Base-by-base conservation (phyloP, 2,329 filamentous ascomycete species). In the Botrytis porri region DNA sequence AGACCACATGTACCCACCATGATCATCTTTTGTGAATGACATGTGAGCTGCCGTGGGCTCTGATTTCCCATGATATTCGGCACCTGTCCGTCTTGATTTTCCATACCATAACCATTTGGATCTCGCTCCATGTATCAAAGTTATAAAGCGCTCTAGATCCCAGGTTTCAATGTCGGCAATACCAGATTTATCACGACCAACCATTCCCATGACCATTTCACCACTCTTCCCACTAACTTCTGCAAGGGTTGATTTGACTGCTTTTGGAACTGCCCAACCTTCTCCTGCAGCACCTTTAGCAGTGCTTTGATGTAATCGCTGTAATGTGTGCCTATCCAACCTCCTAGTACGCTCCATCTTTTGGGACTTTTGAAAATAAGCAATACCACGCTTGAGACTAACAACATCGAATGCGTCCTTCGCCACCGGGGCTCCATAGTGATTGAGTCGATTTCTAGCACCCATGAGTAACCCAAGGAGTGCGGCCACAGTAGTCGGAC, bases 41-140 rank as follows among this genome's bases (percentile, higher is more conserved):
- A 86, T 82, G 61, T 83, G 83, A 35, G 80, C 79, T 73, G 85
- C 80, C 25, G 88, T 86, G 20, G 85, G 82, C 18, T 83, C 80
- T 4, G 84, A 82, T 65, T 83, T 84, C 7, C 86, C 85, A 74
- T 76, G 76, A 65, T 83, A 82, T n/a, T 84, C 82, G 3, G 82
- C 78, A 2, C 81, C 81, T 4, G 84, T 87, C 79, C 95, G 94
- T 74, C 91, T 89, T 54, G 93, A 88, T 81, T 97, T 98, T 25
- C 95, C 96, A 75, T 93, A 88, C 96, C 96, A 99, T 2, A 99
- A 86, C 94, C 95, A 98, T 81, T 97, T 97, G 25, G 93, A 87
- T 72, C 93, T 89, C 80, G 96, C 93, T 48, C 96, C 95, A 75
- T 90, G 91, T 0, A 92, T 89, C 39, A 97, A 85, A 74, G 89